phyloP scores from a whole-genome alignment of 345 rosid species.

The Zanthoxylum bungeanum region DNA sequence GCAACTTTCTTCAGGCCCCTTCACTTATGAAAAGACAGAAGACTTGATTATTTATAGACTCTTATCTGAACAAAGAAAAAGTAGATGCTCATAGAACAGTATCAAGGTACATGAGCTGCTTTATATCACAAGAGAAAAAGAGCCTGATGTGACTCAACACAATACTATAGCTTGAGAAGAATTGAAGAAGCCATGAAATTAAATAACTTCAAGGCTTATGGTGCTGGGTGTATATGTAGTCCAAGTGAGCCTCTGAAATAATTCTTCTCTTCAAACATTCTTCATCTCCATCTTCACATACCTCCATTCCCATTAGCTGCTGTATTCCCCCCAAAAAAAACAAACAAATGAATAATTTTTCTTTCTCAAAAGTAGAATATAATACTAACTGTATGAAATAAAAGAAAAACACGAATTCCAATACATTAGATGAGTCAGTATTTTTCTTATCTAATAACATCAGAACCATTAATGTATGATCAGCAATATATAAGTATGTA shows the following conservation, averaged over 20 bases:
- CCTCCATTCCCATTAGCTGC: slow-evolving; percentile 57
- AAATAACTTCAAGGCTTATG: slow-evolving; percentile 44
- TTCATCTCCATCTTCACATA: slow-evolving; percentile 47
- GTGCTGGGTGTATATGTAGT: slow-evolving; percentile 84
- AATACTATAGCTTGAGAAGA: neutral
- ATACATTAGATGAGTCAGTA: too few relatives aligned
- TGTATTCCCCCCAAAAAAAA: neutral
- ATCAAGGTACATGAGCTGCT: neutral
- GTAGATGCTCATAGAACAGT: neutral
- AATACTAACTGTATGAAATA: neutral
- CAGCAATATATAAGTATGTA: too few relatives aligned
- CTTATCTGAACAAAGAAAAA: neutral
- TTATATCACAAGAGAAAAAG: neutral
- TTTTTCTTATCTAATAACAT: too few relatives aligned
- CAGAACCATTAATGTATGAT: too few relatives aligned
- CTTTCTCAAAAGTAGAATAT: neutral
- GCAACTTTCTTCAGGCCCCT: neutral
- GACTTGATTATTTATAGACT: neutral
- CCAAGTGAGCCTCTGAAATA: slow-evolving; percentile 74
- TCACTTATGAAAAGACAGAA: neutral
- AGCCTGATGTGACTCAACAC: neutral
- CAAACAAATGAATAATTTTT: neutral
- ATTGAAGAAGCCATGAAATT: neutral
- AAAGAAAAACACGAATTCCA: too few relatives aligned
- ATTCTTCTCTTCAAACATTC: slow-evolving; percentile 64